A percentile compares a stretch with the other conserved stretches of the same genome.
Conservation (phyloP, 495 filamentous ascomycete genomes). For the Talaromyces adpressus region DNA sequence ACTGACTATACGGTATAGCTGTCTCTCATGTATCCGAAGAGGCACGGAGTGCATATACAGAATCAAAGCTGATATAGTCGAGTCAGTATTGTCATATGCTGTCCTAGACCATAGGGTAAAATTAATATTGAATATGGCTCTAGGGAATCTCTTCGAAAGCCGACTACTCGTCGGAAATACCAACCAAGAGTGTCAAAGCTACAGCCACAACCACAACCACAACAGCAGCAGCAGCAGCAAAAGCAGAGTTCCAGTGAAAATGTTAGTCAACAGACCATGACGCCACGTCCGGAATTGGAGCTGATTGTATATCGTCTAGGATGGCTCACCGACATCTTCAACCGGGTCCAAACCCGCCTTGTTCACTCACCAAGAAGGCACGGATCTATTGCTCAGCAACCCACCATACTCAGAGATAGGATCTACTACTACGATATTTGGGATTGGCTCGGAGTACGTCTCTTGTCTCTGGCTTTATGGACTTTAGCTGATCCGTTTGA, state of each 20-base stretch:
- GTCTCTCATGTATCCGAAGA: slow-evolving; percentile 10
- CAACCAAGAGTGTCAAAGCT: not conserved
- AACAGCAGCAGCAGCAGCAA: not conserved
- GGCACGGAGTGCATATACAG: slow-evolving; percentile 9
- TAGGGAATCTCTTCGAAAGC: slow-evolving; percentile 10
- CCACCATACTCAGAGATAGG: slow-evolving; percentile 46
- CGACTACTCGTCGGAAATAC: slow-evolving; percentile 16
- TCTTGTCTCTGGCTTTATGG: not conserved
- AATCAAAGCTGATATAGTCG: slow-evolving; percentile 6
- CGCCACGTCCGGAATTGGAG: not conserved
- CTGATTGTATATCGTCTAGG: not conserved
- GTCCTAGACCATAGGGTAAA: not conserved
- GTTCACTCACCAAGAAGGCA: slow-evolving; percentile 27
- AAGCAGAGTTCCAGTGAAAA: slow-evolving; percentile 3
- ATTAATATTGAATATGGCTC: slow-evolving; percentile 13
- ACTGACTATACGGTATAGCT: slow-evolving; percentile 1
- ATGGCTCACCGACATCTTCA: slow-evolving; percentile 21
- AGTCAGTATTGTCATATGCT: no score
- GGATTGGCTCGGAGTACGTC: slow-evolving; percentile 11
- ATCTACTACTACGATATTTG: slow-evolving; percentile 60
- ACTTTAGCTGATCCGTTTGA: slow-evolving; percentile 36
- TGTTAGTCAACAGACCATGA: not conserved
- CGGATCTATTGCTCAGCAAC: slow-evolving; percentile 55
- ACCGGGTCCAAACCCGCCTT: slow-evolving; percentile 40
- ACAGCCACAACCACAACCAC: not conserved